A percentile compares a stretch with the other conserved stretches of the same genome.
phyloP scores from a whole-genome alignment of 495 filamentous ascomycete genomes.

The Cairneyella variabilis region DNA sequence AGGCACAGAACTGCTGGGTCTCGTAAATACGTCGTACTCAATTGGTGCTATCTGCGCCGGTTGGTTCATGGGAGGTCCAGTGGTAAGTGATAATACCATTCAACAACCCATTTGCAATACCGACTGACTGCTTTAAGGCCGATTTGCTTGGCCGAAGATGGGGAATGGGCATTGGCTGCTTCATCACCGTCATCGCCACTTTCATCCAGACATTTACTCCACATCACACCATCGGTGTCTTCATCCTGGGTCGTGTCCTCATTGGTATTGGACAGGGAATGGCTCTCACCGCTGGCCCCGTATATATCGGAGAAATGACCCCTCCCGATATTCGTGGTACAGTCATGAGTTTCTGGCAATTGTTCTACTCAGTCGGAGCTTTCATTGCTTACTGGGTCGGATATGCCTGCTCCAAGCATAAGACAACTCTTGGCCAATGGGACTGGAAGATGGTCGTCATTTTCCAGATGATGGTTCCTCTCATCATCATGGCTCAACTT shows the following conservation, averaged over 20 bases:
- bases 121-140: constrained; percentile 27
- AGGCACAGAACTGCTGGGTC: constrained; percentile 42
- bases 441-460: constrained; percentile 52
- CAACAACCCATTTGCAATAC: neutral
- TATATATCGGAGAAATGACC: constrained; percentile 66
- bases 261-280: constrained; percentile 63
- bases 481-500: constrained; percentile 61
- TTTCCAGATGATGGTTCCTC: constrained; percentile 55
- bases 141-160: constrained; percentile 55
- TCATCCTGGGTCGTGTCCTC: constrained; percentile 57
- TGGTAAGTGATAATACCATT: neutral
- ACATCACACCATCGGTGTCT: constrained; percentile 50
- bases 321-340: constrained; percentile 57
- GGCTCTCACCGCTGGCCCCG: constrained; percentile 51
- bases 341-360: constrained; percentile 71
- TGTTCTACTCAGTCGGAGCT: constrained; percentile 78
- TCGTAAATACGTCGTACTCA: constrained; percentile 60
- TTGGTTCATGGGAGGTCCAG: constrained; percentile 10
- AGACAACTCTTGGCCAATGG: constrained; percentile 68
- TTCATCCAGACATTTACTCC: constrained; percentile 61
- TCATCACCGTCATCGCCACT: constrained; percentile 55
- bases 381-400: constrained; percentile 81
- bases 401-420: constrained; percentile 39
- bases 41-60: constrained; percentile 59
- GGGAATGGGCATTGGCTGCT: constrained; percentile 54